Conservation (phyloP, 257 asterid genomes). For the Capsicum chinense region DNA sequence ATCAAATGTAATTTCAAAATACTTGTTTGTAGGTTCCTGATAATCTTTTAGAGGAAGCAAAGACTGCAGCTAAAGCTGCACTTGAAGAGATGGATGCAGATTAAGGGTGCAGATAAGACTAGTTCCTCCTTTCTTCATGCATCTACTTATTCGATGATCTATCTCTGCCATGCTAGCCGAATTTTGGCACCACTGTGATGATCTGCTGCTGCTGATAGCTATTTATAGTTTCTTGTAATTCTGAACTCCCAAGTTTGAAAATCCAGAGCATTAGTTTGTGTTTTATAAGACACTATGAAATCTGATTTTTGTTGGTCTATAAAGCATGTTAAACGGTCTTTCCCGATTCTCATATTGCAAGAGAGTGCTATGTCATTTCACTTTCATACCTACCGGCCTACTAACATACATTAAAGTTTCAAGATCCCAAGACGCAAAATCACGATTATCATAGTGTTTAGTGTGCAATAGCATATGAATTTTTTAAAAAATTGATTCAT, state of each 20-base stretch:
- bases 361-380: background rate
- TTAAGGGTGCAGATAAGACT: constrained; percentile 36
- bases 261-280: background rate
- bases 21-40: constrained; percentile 68
- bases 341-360: too few species aligned
- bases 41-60: constrained; percentile 77
- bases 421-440: too few species aligned
- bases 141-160: background rate
- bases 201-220: background rate
- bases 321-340: background rate
- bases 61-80: constrained; percentile 90
- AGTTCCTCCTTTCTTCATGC: background rate
- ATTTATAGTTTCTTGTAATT: background rate
- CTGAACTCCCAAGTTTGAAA: background rate
- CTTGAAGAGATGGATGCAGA: constrained; percentile 99
- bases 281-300: background rate
- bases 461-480: too few species aligned
- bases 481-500: too few species aligned
- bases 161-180: background rate
- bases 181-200: background rate
- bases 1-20: background rate
- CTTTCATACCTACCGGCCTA: background rate
- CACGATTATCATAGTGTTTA: too few species aligned
- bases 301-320: constrained; percentile 3
- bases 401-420: too few species aligned